Evolutionary conservation across 345 rosid genomes (phyloP), one percentile per base, ranked within the genome.

Genomic region (Lepidium sativum): DNA sequence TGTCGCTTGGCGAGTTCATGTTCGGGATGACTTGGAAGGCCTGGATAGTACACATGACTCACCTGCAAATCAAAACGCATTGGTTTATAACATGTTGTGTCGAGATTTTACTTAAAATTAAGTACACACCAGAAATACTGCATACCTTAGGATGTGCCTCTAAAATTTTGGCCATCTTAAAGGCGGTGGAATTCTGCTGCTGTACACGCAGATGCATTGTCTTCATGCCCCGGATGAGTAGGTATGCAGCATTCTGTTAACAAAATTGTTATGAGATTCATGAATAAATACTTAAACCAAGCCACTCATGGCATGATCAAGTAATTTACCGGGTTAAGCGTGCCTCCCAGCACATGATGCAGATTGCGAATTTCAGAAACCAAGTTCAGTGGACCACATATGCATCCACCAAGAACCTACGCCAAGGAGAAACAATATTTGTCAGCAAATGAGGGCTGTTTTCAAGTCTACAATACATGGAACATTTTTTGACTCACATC

Each of bases 131-230:
- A 40, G 18, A 34, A 0, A 34, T 25, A 63, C 12, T 39, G 48
- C 31, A 67, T 66, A 90, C 97, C 96, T 84, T 94, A 61, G 97
- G 97, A 94, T 94, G 99, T 70, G 87, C 99, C 97, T 94, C 97
- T 88, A 94, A 94, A 91, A 94, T 52, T 78, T 86, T 64, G 91
- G 99, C 97, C 96, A 94, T 88, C 95, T 87, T 80, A 67, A 81
- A 63, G 45, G 89, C 99, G 27, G 99, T 94, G 15, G 86, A 81
- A 76, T 94, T 94, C 68, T 94, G 97, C 82, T 86, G 95, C 89
- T 76, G 84, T 85, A 94, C 92, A 83, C 96, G 97, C 80, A 94
- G 99, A 83, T 94, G 89, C 84, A 94, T 74, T 40, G 99, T 94
- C 90, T 94, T 94, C 95, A 94, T 94, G 88, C 99, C 99, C 71